Percentiles rank a stretch among this genome's conserved stretches.
Evolutionary conservation across 371 early-diverging fungal genomes (phyloP).

Genomic region (Lichtheimia corymbifera): DNA sequence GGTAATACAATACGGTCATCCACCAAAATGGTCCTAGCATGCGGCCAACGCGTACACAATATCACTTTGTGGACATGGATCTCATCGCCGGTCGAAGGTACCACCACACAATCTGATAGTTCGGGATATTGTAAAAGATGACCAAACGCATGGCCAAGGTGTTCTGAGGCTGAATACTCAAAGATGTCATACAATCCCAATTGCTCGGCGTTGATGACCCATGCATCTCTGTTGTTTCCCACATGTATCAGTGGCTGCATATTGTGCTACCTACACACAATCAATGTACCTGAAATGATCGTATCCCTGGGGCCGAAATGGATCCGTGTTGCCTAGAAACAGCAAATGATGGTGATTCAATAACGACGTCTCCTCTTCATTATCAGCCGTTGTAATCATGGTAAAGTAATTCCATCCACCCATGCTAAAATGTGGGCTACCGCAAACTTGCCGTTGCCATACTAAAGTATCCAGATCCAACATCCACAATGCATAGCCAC

Average conservation of each 20-base stretch:
- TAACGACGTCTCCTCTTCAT: no score
- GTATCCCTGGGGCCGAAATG: constrained; percentile 54
- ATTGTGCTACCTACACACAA: neutral
- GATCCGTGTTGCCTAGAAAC: constrained; percentile 56
- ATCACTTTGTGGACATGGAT: neutral
- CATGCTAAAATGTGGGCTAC: constrained; percentile 44
- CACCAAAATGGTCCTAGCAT: neutral
- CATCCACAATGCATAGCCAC: neutral
- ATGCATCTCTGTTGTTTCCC: constrained; percentile 35
- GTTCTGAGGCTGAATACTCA: constrained; percentile 4
- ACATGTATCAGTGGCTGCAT: neutral
- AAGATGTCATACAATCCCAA: constrained; percentile 54
- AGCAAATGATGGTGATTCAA: constrained; percentile 16
- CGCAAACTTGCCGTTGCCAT: constrained; percentile 62
- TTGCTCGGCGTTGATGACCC: constrained; percentile 57
- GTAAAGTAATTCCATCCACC: constrained; percentile 69
- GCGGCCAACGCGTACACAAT: neutral
- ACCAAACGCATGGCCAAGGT: neutral
- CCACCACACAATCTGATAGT: neutral
- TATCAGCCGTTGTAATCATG: constrained; percentile 26
- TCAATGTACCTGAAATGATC: constrained; percentile 51
- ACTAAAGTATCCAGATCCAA: constrained; percentile 34
- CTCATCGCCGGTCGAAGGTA: neutral
- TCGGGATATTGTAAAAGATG: neutral
- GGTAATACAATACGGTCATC: neutral